Conservation (phyloP, 257 asterid genomes). For the Perilla frutescens region DNA sequence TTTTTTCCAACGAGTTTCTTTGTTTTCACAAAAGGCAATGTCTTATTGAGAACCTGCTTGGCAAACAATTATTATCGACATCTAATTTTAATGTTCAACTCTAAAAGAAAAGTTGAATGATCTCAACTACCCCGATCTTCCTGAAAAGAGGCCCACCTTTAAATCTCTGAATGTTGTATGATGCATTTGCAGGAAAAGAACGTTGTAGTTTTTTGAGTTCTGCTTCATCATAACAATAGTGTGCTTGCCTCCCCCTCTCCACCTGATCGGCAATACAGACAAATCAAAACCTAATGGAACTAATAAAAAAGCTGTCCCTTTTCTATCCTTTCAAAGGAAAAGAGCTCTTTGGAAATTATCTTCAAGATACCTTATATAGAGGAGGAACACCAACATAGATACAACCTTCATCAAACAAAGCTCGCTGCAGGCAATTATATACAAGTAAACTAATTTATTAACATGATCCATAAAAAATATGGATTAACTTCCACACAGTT, state of each 20-base stretch:
- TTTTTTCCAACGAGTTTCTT: too few relatives aligned
- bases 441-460: constrained; percentile 32
- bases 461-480: constrained; percentile 12
- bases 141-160: constrained; percentile 57
- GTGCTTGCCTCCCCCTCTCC: constrained; percentile 87
- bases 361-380: constrained; percentile 73
- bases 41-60: too few relatives aligned
- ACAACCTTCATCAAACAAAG: constrained; percentile 93
- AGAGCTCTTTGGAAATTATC: constrained; percentile 3
- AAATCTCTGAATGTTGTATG: constrained; percentile 95
- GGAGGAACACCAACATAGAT: constrained; percentile 99
- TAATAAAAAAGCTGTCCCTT: constrained; percentile 17
- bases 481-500: not conserved
- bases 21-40: too few relatives aligned
- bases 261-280: constrained; percentile 56
- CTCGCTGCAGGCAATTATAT: constrained; percentile 65
- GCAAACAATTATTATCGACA: not conserved
- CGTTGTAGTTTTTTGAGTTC: constrained; percentile 72
- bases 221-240: constrained; percentile 85
- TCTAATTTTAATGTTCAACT: not conserved
- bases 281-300: constrained; percentile 24
- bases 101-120: not conserved
- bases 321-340: constrained; percentile 14
- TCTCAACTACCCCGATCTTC: not conserved
- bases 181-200: constrained; percentile 88